Percentiles rank a stretch among this genome's conserved stretches.
Conservation (phyloP, 2,329 filamentous ascomycete species). For the Verticillium albo-atrum region DNA sequence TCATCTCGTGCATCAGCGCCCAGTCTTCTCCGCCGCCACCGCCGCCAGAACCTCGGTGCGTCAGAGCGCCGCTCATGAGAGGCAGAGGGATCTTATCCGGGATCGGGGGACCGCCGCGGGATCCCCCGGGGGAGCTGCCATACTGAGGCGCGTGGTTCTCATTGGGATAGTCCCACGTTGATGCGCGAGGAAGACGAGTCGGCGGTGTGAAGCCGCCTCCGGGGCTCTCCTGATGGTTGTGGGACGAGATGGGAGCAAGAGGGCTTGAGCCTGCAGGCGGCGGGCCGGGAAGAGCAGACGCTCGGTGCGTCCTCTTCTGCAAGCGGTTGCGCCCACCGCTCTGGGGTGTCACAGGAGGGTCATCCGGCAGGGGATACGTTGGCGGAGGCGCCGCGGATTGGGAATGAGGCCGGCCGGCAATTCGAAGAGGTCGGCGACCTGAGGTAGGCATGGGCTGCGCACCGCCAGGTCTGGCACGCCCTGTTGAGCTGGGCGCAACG, state of each 20-base stretch:
- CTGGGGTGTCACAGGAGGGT: constrained; percentile 24
- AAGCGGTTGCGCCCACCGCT: constrained; percentile 51
- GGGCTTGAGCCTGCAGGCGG: constrained; percentile 40
- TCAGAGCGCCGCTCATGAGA: constrained; percentile 36
- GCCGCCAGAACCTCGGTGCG: constrained; percentile 15
- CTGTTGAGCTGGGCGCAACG: constrained; percentile 18
- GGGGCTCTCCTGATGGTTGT: constrained; percentile 42
- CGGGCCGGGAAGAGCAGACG: constrained; percentile 34
- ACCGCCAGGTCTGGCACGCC: constrained; percentile 45
- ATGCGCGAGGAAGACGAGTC: constrained; percentile 37
- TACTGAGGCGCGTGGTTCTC: constrained; percentile 46
- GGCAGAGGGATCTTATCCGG: constrained; percentile 65
- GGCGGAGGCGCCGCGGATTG: constrained; percentile 31
- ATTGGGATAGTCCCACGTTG: constrained; percentile 48
- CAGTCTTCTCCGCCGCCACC: constrained; percentile 38
- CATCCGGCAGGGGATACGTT: constrained; percentile 23
- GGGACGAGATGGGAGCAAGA: constrained; percentile 47
- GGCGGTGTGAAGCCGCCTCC: constrained; percentile 35
- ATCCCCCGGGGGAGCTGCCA: constrained; percentile 18
- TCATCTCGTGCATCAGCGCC: constrained; percentile 68
- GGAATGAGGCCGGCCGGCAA: constrained; percentile 45
- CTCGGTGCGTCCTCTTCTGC: constrained; percentile 57
- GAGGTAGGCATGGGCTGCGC: constrained; percentile 47
- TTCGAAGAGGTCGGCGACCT: constrained; percentile 47
- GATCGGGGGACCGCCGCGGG: constrained; percentile 46